Base-by-base conservation (phyloP, 1,284 basidiomycete genomes). In the Pseudozyma thailandica region DNA sequence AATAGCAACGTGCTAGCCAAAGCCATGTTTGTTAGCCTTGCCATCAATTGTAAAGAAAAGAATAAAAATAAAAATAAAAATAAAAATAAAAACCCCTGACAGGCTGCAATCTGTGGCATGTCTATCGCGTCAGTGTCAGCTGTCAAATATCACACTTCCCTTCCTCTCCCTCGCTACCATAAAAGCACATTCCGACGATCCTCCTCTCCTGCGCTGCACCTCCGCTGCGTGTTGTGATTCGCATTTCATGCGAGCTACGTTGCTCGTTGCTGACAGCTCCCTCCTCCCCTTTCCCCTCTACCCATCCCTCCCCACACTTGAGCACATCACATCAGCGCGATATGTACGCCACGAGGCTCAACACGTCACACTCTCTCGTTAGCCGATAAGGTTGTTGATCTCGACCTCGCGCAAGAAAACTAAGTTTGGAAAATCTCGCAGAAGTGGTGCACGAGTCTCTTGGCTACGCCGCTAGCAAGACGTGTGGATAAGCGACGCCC, bases 61-160 rank as follows among this genome's bases (percentile, higher is more conserved):
- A n/a, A n/a, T n/a, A n/a, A n/a, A n/a, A n/a, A n/a, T n/a, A n/a
- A n/a, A n/a, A n/a, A n/a, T n/a, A n/a, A n/a, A n/a, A n/a, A n/a
- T n/a, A n/a, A n/a, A n/a, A n/a, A n/a, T n/a, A n/a, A 35, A 16
- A 27, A 37, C 48, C 47, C 54, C 54, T 57, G 54, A 57, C 54
- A 45, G 28, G 18, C 37, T n/a, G 37, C 50, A 45, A 28, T 13
- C 5, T 46, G 25, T 25, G 54, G 54, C 47, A 57, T 57, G 54
- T 28, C 28, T 39, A 15, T 38, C 42, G 54, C 54, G 54, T 50
- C 48, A 21, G 27, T n/a, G n/a, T n/a, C n/a, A 43, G 39, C 25
- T 41, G 38, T 41, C 38, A 41, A 41, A 41, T 20, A 41, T 21
- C 6, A 20, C 4, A n/a, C n/a, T n/a, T n/a, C n/a, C n/a, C n/a